Evolutionary conservation across 139 green algal genomes (phyloP).

Genomic region (Ulvella scutata): DNA sequence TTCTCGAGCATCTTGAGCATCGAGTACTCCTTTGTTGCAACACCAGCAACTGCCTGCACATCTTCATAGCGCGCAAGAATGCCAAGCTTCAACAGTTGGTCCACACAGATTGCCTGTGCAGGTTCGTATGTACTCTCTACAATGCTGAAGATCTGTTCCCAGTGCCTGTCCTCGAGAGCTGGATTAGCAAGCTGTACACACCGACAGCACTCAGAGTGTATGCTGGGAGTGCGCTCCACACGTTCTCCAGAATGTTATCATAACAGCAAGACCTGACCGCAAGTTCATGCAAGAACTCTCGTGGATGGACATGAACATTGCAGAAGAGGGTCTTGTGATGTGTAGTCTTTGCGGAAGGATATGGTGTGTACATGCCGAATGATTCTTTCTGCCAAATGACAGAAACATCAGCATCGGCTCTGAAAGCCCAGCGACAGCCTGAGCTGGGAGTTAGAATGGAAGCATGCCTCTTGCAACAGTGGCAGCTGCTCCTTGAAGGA

Average conservation of each 20-base stretch:
- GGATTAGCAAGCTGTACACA: constrained; percentile 40
- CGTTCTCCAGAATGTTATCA: no score
- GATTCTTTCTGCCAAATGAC: no score
- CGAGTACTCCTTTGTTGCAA: constrained; percentile 42
- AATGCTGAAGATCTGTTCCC: constrained; percentile 16
- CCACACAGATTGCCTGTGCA: constrained; percentile 13
- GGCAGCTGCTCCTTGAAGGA: constrained; percentile 48
- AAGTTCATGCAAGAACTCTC: no score
- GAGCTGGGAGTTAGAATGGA: no score
- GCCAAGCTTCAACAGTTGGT: constrained; percentile 1
- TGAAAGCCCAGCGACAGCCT: no score
- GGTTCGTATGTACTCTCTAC: constrained; percentile 9
- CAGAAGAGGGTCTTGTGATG: no score
- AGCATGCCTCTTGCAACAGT: neutral
- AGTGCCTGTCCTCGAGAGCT: constrained; percentile 47
- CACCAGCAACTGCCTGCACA: constrained; percentile 10
- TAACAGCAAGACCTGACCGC: no score
- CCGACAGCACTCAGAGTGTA: no score
- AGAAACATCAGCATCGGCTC: no score
- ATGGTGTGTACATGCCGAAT: no score
- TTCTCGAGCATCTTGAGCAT: constrained; percentile 65
- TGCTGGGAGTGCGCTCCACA: no score
- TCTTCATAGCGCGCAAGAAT: constrained; percentile 7
- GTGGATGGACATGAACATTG: constrained; percentile 40
- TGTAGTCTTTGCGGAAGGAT: no score